Percentiles rank a stretch among this genome's conserved stretches.
These are phyloP conservation scores for Verticillium longisporum DNA, from an alignment of 2,329 filamentous ascomycete species.

Conservation along the genomic window DNA sequence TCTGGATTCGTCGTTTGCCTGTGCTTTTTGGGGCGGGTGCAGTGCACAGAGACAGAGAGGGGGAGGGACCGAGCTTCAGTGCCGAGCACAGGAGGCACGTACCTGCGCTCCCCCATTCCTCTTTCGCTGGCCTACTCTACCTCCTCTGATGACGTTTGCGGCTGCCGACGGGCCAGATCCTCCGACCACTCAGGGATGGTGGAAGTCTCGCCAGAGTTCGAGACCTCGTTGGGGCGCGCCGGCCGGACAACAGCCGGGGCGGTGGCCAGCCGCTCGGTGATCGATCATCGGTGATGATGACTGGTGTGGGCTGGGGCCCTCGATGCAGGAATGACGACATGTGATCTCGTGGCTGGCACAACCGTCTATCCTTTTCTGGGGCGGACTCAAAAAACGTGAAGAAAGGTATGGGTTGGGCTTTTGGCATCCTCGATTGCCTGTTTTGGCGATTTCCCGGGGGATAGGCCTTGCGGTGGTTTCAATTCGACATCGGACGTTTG, in stretches of 20 bases:
- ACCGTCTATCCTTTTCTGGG: not conserved
- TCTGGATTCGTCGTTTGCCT: not conserved
- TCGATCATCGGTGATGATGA: not conserved
- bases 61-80: no score
- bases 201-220: not conserved
- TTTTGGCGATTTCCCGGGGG: not conserved
- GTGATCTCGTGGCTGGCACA: no score
- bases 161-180: not conserved
- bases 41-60: no score
- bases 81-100: not conserved
- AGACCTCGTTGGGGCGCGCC: not conserved
- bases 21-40: no score
- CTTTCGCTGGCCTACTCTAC: not conserved
- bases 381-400: no score
- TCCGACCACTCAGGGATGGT: not conserved
- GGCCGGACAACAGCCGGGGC: not conserved
- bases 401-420: no score
- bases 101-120: not conserved
- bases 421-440: not conserved
- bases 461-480: not conserved
- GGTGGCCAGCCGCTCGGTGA: not conserved
- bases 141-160: not conserved
- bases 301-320: not conserved
- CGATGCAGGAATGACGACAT: not conserved
- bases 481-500: not conserved